Conservation (phyloP, 371 early-diverging fungal genomes). For the Rhizoclosmatium hyalinum region DNA sequence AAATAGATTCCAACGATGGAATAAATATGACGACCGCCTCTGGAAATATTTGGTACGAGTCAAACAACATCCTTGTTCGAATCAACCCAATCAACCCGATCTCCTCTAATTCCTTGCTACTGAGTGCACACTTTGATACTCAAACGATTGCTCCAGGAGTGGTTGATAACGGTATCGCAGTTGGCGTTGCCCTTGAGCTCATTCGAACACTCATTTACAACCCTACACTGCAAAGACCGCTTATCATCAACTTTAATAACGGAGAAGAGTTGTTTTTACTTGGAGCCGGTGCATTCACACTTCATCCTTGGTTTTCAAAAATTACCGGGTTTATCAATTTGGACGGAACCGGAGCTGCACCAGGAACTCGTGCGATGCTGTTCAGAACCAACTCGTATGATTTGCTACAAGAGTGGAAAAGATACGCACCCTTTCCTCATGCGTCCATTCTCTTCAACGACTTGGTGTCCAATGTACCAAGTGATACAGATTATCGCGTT, state of each 20-base stretch:
- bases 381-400: slow-evolving; percentile 49
- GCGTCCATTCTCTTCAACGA: slow-evolving; percentile 50
- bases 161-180: slow-evolving; percentile 84
- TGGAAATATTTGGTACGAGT: slow-evolving; percentile 36
- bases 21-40: slow-evolving; percentile 23
- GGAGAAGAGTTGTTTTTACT: slow-evolving; percentile 76
- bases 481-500: slow-evolving; percentile 51
- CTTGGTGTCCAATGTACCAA: slow-evolving; percentile 33
- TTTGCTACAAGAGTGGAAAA: slow-evolving; percentile 35
- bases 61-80: slow-evolving; percentile 48
- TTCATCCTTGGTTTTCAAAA: slow-evolving; percentile 78
- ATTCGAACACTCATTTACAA: slow-evolving; percentile 54
- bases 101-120: slow-evolving; percentile 49
- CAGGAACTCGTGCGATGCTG: slow-evolving; percentile 38
- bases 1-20: slow-evolving; percentile 24
- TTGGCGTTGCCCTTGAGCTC: slow-evolving; percentile 74
- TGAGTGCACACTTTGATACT: slow-evolving; percentile 72
- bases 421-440: slow-evolving; percentile 48
- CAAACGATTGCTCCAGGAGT: slow-evolving; percentile 78
- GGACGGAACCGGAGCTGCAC: slow-evolving; percentile 48
- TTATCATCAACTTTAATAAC: slow-evolving; percentile 84
- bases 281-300: slow-evolving; percentile 75
- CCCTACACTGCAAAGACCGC: slow-evolving; percentile 32
- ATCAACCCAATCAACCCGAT: slow-evolving; percentile 28
- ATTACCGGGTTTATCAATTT: slow-evolving; percentile 83